Percentiles rank a stretch among this genome's conserved stretches.
phyloP scores from a whole-genome alignment of 768 basidiomycete species.

The Chlorophyllum brunneum region DNA sequence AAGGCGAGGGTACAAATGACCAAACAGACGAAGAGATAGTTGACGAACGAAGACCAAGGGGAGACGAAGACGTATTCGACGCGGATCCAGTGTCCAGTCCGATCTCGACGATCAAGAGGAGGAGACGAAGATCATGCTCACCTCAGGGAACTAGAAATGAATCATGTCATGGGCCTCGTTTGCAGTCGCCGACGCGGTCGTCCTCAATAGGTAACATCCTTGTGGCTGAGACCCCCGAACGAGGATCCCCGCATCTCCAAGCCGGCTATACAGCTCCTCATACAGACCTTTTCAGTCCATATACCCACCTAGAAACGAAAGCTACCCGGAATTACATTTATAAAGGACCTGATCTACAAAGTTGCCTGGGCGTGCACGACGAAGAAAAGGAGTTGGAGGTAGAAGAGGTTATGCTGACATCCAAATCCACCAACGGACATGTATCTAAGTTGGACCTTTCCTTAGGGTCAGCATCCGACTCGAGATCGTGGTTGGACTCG shows the following conservation, averaged over 20 bases:
- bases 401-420: neutral
- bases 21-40: neutral
- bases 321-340: neutral
- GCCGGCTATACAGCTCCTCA: neutral
- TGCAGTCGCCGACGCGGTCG: conserved; percentile 5
- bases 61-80: conserved; percentile 23
- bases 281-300: neutral
- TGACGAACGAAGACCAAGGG: neutral
- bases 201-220: conserved; percentile 7
- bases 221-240: conserved; percentile 6
- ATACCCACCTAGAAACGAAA: no score
- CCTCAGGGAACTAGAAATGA: neutral
- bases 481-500: neutral
- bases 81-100: conserved; percentile 27
- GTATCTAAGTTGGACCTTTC: no score
- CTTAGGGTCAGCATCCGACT: neutral
- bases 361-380: conserved; percentile 5
- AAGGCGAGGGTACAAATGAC: no score
- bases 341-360: conserved; percentile 12
- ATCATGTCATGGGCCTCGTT: neutral
- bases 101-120: conserved; percentile 21
- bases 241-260: neutral
- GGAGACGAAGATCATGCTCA: conserved; percentile 2
- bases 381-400: neutral
- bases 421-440: no score